Evolutionary conservation across 2,329 filamentous ascomycete genomes (phyloP), one percentile per base, ranked within the genome.

Genomic region (Alternaria dauci): DNA sequence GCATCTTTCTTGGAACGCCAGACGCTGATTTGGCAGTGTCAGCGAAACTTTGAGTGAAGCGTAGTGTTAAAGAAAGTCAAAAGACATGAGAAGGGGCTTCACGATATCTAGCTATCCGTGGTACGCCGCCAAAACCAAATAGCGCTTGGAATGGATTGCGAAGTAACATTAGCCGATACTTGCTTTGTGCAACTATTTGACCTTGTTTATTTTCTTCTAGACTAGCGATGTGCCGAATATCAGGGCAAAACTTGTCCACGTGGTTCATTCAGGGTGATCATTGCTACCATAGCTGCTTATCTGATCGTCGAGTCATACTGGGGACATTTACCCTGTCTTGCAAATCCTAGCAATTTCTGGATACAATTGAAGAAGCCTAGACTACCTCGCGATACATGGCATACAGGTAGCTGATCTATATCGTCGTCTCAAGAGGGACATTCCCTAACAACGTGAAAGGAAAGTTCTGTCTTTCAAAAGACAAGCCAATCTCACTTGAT

Each of bases 1-100:
- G 18, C 20, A 67, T 73, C 6, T 72, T 73, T 32, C 36, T 73
- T 55, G 62, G 67, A 8, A 43, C 38, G 2, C 30, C 39, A 8
- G 23, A 34, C 14, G 34, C 34, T 9, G 30, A 55, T 14, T 5
- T 32, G 5, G 32, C 46, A 4, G 41, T 38, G 12, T 54, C 58
- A 3, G 57, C 59, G 12, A 65, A 66, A 36, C 20, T 67, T 36
- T 67, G 56, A 47, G 23, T n/a, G 28, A 25, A 50, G 14, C 1
- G 20, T 26, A 1, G 9, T 44, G 8, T 7, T 7, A 7, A 20
- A 5, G n/a, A 6, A 39, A 26, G 23, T 20, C 12, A 23, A 28
- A 18, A 16, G 36, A n/a, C 28, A 18, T 34, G 46, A 3, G 8
- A 26, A 5, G 36, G 11, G 34, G 30, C 46, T 16, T 25, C n/a